Base-by-base conservation (phyloP, 202 grass and related monocot genomes). In the Miscanthus sacchariflorus region DNA sequence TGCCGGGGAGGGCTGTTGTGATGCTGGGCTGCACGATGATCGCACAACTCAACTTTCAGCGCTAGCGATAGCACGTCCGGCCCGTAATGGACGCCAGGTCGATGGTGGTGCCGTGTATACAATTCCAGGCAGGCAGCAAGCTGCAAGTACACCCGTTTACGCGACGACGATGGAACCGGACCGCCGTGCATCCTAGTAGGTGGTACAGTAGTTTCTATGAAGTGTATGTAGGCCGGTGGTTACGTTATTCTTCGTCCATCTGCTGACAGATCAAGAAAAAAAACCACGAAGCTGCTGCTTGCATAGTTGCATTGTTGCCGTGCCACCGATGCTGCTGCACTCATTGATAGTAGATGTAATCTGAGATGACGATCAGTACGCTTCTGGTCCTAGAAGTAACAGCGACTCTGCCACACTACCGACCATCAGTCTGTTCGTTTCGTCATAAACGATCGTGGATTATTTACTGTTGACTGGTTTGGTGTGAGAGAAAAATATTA, bases 1-100 rank as follows among this genome's bases (percentile, higher is more conserved):
- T 49, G 65, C 68, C 18, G 78, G 9, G 78, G 9, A 33, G 12
- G 14, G 6, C 21, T 44, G 67, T 38, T 17, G 83, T 39, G 78
- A 49, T 86, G 69, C 80, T 84, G 89, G 69, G 75, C 45, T 19
- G 52, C 52, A 58, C 83, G 72, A 86, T 44, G 23, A 84, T 84
- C 70, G 28, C 78, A 71, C 52, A 5, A 82, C 7, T 10, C 46
- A 24, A 8, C 56, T 28, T 42, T 71, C 73, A 24, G 25, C 33
- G 33, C 13, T 65, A 38, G 23, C 43, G 19, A 23, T n/a, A 84
- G n/a, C 82, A 80, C 17, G 30, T 11, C 78, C 19, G 69, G 45
- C 33, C 69, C 27, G 49, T 18, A 56, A 56, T 56, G 50, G 50
- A 56, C 79, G 79, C 81, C 85, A 85, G 71, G 82, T 75, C 73